Conservation (phyloP, 2,329 filamentous ascomycete genomes). For the Chaetomium sp. region DNA sequence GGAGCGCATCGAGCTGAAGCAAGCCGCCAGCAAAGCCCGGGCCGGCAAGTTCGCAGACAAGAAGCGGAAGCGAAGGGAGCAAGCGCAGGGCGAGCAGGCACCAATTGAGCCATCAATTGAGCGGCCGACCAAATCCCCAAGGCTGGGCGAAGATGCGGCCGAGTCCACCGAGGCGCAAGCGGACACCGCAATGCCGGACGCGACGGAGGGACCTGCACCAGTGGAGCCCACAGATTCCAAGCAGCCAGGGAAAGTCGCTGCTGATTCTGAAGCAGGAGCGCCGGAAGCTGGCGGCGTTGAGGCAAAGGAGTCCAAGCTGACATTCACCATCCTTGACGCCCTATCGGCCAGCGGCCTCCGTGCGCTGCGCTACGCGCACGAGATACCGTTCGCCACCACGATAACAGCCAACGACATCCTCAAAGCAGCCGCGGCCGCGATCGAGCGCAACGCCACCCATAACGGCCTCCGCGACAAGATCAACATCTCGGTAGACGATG, state of each 20-base stretch:
- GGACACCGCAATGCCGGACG: constrained; percentile 27
- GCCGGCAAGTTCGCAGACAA: constrained; percentile 51
- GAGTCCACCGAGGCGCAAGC: constrained; percentile 31
- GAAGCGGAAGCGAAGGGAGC: constrained; percentile 48
- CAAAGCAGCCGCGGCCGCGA: constrained; percentile 72
- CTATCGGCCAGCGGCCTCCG: constrained; percentile 91
- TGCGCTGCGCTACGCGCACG: constrained; percentile 86
- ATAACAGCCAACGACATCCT: constrained; percentile 92
- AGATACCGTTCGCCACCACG: constrained; percentile 80
- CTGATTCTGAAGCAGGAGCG: neutral
- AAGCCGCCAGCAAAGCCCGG: constrained; percentile 57
- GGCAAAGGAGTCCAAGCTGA: constrained; percentile 40
- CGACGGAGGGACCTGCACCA: constrained; percentile 17
- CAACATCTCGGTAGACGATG: constrained; percentile 75
- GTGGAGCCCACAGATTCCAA: constrained; percentile 21
- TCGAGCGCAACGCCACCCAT: constrained; percentile 80
- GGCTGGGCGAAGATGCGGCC: constrained; percentile 24
- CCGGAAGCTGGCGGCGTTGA: constrained; percentile 16
- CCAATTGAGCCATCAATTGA: constrained; percentile 44
- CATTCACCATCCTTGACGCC: constrained; percentile 88
- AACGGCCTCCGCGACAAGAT: constrained; percentile 76
- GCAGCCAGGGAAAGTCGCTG: constrained; percentile 22
- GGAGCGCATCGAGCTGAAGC: constrained; percentile 55
- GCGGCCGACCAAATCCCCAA: constrained; percentile 37
- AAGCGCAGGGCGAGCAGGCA: constrained; percentile 39